Base-by-base conservation (phyloP, 2,329 filamentous ascomycete species). In the Fusarium anguioides region DNA sequence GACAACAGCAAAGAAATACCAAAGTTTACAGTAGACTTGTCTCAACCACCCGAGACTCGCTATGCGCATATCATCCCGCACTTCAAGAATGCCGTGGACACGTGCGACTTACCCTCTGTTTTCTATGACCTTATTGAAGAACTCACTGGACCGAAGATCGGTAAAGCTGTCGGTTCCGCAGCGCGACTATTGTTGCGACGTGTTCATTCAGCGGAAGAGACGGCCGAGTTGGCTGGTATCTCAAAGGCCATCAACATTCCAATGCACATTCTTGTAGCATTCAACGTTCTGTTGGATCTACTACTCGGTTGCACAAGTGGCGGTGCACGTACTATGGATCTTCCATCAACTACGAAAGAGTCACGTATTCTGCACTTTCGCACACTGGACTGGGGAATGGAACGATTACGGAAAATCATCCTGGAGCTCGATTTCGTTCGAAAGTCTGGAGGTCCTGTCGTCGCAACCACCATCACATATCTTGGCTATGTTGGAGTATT, bases 241-340 rank as follows among this genome's bases (percentile, higher is more conserved):
- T 81, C 82, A 24, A 73, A 77, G 24, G 80, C 75, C 4, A 82
- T 81, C 0, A 83, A 81, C 0, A 78, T 91, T 5, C 80, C 84
- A 2, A 78, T 90, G 73, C 87, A 88, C 66, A 75, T 90, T 1
- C 78, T 91, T 0, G 83, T 91, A 4, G 83, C 83, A 4, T 83
- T 89, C 68, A 91, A 91, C 67, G 85, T 87, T 3, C 75, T 90
- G 3, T 79, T 91, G 3, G 89, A 91, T 69, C 76, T 86, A 7
- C 78, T 91, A 33, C 83, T 91, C 76, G 89, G 88, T 4, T 91
- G 89, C 72, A 90, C 88, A 2, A 89, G 86, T 42, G 78, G 78
- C 5, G 79, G 77, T 1, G 74, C 72, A 1, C 68, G 75, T 2
- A 66, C 73, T 0, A 2, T 73, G 0, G 58, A 69, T 17, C 23